These are phyloP conservation scores for Cryomyces minteri DNA, from an alignment of 495 filamentous ascomycete species.

Conservation along the genomic window DNA sequence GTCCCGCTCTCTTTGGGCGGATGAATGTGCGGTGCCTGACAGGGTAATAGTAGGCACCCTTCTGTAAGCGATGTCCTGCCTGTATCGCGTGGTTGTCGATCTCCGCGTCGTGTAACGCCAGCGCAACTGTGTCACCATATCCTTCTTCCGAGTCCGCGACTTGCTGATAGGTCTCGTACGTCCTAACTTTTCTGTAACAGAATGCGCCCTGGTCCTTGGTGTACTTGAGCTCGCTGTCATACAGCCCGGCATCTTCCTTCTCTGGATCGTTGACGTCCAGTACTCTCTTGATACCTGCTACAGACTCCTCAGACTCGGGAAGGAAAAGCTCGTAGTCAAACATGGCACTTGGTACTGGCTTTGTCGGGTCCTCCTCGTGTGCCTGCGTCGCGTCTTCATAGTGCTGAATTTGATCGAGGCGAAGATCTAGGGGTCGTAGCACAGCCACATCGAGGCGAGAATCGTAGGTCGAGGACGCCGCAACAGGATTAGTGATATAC, in stretches of 20 bases:
- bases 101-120: conserved; percentile 47
- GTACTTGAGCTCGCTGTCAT: conserved; percentile 32
- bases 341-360: conserved; percentile 41
- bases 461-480: conserved; percentile 43
- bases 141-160: conserved; percentile 34
- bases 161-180: conserved; percentile 65
- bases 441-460: conserved; percentile 63
- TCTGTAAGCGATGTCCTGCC: conserved; percentile 26
- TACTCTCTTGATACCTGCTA: conserved; percentile 47
- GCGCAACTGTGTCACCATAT: conserved; percentile 33
- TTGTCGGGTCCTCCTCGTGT: conserved; percentile 41
- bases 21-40: conserved; percentile 51
- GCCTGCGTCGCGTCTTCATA: conserved; percentile 32
- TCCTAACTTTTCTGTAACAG: conserved; percentile 57
- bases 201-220: conserved; percentile 30
- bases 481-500: conserved; percentile 65
- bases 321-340: conserved; percentile 76
- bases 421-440: conserved; percentile 41
- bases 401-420: conserved; percentile 22
- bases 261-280: conserved; percentile 53
- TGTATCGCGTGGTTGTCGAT: conserved; percentile 24
- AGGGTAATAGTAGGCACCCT: conserved; percentile 80
- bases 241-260: conserved; percentile 45
- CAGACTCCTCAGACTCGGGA: conserved; percentile 33
- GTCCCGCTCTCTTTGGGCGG: conserved; percentile 36